Percentiles rank a stretch among this genome's conserved stretches.
Conservation (phyloP, 306 rosid species). For the Ochetophila trinervis region DNA sequence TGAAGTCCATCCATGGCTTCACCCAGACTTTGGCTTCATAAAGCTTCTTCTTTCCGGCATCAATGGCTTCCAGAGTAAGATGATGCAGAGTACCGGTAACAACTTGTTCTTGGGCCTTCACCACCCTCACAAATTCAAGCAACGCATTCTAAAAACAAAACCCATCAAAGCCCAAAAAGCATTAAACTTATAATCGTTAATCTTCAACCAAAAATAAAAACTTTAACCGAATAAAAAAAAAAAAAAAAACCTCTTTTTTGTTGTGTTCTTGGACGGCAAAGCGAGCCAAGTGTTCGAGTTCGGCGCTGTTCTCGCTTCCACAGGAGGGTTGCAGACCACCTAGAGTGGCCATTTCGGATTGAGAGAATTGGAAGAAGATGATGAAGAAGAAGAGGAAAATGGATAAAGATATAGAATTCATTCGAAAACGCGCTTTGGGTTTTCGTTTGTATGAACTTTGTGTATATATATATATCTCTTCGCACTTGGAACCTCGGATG, state of each 20-base stretch:
- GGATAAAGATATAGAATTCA: not conserved
- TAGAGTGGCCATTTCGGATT: slow-evolving; percentile 35
- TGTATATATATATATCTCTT: too few relatives aligned
- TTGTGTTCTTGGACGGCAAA: slow-evolving; percentile 53
- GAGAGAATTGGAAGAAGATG: slow-evolving; percentile 13
- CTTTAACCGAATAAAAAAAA: too few relatives aligned
- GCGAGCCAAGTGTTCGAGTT: slow-evolving; percentile 42
- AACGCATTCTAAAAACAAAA: slow-evolving; percentile 29
- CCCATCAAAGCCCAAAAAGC: not conserved
- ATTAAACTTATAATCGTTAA: not conserved
- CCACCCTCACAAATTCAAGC: slow-evolving; percentile 71
- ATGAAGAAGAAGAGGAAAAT: not conserved
- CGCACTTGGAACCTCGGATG: too few relatives aligned
- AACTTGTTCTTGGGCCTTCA: slow-evolving; percentile 80
- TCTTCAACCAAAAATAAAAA: not conserved
- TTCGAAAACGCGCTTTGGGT: not conserved
- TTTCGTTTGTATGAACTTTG: not conserved
- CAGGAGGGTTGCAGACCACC: slow-evolving; percentile 57
- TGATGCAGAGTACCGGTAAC: slow-evolving; percentile 75
- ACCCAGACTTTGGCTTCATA: slow-evolving; percentile 92
- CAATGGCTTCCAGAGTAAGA: slow-evolving; percentile 66
- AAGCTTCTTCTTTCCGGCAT: slow-evolving; percentile 69
- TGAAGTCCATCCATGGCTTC: slow-evolving; percentile 80
- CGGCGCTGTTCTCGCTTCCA: slow-evolving; percentile 46
- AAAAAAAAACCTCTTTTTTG: slow-evolving; percentile 30